Evolutionary conservation across 2,329 filamentous ascomycete genomes (phyloP).

Genomic region (Knoxdaviesia capensis): DNA sequence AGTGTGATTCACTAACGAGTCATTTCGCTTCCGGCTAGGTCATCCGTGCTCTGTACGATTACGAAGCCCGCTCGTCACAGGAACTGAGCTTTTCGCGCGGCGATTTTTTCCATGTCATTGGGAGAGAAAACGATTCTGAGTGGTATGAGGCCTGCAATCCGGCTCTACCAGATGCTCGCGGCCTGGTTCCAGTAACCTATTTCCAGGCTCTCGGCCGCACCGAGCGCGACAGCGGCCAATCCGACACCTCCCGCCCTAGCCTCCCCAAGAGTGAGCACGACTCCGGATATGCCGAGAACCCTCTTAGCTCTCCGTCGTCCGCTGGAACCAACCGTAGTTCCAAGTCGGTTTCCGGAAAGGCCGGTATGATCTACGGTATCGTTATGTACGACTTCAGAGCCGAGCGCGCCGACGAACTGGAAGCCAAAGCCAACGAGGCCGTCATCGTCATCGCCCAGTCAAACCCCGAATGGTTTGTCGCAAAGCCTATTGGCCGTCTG

Average conservation of each 20-base stretch:
- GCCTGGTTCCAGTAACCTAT: conserved; percentile 81
- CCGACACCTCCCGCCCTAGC: conserved; percentile 30
- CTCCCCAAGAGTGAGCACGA: conserved; percentile 48
- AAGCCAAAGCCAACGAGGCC: conserved; percentile 84
- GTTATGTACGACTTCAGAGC: conserved; percentile 96
- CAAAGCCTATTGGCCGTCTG: conserved; percentile 94
- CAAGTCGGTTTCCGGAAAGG: conserved; percentile 25
- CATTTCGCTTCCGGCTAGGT: conserved; percentile 34
- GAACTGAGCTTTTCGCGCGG: conserved; percentile 84
- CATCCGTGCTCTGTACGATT: conserved; percentile 91
- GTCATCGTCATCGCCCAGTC: conserved; percentile 98
- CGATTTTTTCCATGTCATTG: conserved; percentile 96
- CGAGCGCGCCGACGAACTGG: conserved; percentile 85
- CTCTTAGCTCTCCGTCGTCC: conserved; percentile 5
- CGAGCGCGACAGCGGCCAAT: conserved; percentile 69
- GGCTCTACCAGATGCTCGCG: conserved; percentile 64
- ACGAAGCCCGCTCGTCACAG: conserved; percentile 54
- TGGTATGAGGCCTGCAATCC: conserved; percentile 99
- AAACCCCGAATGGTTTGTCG: conserved; percentile 97
- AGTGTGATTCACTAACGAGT: conserved; percentile 10
- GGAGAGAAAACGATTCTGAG: conserved; percentile 78
- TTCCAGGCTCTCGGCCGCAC: conserved; percentile 87
- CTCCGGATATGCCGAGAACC: conserved; percentile 61
- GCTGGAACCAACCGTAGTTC: conserved; percentile 22
- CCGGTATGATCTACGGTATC: conserved; percentile 84